Evolutionary conservation across 441 rosid genomes (phyloP).

Genomic region (Populus hybrid): DNA sequence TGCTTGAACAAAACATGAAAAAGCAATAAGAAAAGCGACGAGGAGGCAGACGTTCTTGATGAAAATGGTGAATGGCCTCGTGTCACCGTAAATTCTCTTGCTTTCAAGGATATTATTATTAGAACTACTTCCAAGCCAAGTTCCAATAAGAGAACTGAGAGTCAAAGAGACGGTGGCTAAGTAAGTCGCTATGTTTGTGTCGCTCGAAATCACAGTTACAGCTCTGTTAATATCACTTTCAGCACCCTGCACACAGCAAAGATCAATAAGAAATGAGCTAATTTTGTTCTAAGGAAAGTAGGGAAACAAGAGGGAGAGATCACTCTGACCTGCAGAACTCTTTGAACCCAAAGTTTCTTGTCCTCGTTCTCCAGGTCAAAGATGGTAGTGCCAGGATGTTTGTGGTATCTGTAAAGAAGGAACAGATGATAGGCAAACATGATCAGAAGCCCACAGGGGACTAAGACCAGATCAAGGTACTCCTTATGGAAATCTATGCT

Average conservation of each 20-base stretch:
- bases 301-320: neutral
- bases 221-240: slow-evolving; percentile 36
- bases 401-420: slow-evolving; percentile 26
- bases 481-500: slow-evolving; percentile 24
- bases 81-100: slow-evolving; percentile 36
- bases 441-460: slow-evolving; percentile 34
- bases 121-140: slow-evolving; percentile 57
- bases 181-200: slow-evolving; percentile 61
- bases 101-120: slow-evolving; percentile 25
- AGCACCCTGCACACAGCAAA: slow-evolving; percentile 33
- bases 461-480: slow-evolving; percentile 28
- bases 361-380: slow-evolving; percentile 39
- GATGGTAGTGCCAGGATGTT: slow-evolving; percentile 26
- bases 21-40: slow-evolving; percentile 60
- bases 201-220: slow-evolving; percentile 51
- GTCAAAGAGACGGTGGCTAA: slow-evolving; percentile 45
- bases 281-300: neutral
- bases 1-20: slow-evolving; percentile 72
- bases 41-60: slow-evolving; percentile 69
- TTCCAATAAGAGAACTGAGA: slow-evolving; percentile 62
- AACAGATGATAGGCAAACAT: slow-evolving; percentile 36
- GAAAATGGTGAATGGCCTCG: slow-evolving; percentile 45
- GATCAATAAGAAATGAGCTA: neutral
- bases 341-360: slow-evolving; percentile 39
- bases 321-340: slow-evolving; percentile 31